Base-by-base conservation (phyloP, 2,329 filamentous ascomycete species). In the Simplicillium aogashimaense region DNA sequence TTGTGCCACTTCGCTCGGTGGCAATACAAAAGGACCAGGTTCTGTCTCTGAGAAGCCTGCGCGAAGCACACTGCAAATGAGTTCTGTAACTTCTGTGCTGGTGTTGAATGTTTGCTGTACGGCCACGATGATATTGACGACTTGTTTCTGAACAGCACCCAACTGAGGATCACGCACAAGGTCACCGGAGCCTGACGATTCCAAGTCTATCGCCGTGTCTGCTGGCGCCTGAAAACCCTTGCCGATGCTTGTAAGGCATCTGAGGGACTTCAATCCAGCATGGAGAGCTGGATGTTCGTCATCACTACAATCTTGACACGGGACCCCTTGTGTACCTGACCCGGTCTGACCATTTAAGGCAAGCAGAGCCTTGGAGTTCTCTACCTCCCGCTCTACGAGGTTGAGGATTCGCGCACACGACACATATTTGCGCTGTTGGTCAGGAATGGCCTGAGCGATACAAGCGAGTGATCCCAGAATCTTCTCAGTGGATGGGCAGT, bases 1-100 rank as follows among this genome's bases (percentile, higher is more conserved):
- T 33, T 77, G 68, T 10, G 79, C 75, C n/a, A 85, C 76, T 46
- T 78, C 69, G 1, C 70, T 63, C 0, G 82, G 69, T 3, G 81
- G 72, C 44, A 94, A 77, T 8, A 89, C 84, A 50, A 92, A 90
- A 1, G 85, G 83, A 0, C 86, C 86, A 3, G 82, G 76, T 18
- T 78, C 74, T 0, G 70, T 73, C 57, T 94, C 86, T 1, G 80
- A 80, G 52, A 89, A 89, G 1, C 86, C 86, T 15, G 78, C 74
- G 32, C 80, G 76, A 37, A 90, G 69, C 36, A 89, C 75, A 42
- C 70, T 71, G 59, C 86, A 92, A 29, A 81, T 77, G 4, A 76
- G 70, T 51, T 89, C 84, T 16, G 83, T 71, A 10, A 86, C 72
- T 48, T 89, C 86, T 16, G 76, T 72, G 42, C 74, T 78, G 2